Base-by-base conservation (phyloP, 2,329 filamentous ascomycete genomes). In the Colletotrichum karsti region DNA sequence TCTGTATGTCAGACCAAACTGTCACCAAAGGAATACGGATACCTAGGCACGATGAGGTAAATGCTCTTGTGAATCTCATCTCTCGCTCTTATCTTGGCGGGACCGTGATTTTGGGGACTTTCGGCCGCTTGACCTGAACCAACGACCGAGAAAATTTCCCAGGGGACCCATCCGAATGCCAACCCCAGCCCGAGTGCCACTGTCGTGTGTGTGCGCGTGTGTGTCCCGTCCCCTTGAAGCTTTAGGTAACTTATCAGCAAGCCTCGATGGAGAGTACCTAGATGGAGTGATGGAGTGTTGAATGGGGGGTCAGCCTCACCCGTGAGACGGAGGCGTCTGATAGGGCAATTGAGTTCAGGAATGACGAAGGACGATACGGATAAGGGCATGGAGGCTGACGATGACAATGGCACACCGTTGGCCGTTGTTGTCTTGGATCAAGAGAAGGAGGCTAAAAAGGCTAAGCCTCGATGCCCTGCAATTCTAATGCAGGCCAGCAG, bases 101-200 rank as follows among this genome's bases (percentile, higher is more conserved):
- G 54, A 57, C 37, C 39, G 39, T 37, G 37, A 56, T 22, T 42
- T 51, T 13, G 28, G 28, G 28, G 28, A 15, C 7, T 10, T 46
- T 46, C 26, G 37, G 22, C 50, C 28, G 56, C 42, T 59, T 20
- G 44, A 59, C 56, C 56, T 59, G 56, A 59, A 59, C 56, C 56
- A 59, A 59, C 42, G 42, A 50, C 56, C 56, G 42, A 58, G 30
- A 18, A 59, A 59, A 59, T 59, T 59, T 59, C 42, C 56, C 56
- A 50, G 30, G 22, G n/a, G 56, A 18, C 56, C 56, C 56, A 59
- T 59, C 56, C 44, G 56, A 59, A 59, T 59, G 41, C 35, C 26
- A 20, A 37, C 50, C 50, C 50, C 50, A 54, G 50, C 50, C 50
- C 48, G 26, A 26, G 30, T 37, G 50, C 50, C 50, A 54, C 50